phyloP scores from a whole-genome alignment of 2,329 filamentous ascomycete species.

The Teratosphaeriaceae sp. region DNA sequence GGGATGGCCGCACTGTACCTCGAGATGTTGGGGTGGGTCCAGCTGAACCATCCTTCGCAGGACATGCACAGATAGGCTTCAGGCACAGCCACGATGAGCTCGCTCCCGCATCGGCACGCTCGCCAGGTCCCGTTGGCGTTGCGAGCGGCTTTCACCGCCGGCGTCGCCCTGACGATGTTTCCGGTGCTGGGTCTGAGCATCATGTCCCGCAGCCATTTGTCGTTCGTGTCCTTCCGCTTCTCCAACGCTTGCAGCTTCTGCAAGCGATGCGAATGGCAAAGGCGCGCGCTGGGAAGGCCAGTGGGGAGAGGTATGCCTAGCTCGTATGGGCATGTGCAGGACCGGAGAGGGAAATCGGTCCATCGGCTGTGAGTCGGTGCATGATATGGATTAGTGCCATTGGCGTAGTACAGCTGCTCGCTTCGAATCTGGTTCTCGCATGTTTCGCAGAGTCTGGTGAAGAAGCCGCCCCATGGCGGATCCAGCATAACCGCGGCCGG shows the following conservation, averaged over 20 bases:
- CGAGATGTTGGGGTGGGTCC: not conserved
- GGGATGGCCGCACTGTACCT: not conserved
- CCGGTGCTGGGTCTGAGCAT: not conserved
- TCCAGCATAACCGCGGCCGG: no score
- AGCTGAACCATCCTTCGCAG: conserved; percentile 5
- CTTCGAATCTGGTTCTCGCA: conserved; percentile 1
- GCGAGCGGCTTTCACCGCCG: not conserved
- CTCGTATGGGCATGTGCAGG: not conserved
- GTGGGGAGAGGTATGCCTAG: not conserved
- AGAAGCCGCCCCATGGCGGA: conserved; percentile 1
- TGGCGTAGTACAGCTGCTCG: not conserved
- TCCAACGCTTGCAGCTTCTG: conserved; percentile 1
- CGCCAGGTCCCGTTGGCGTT: conserved; percentile 2
- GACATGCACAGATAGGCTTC: conserved; percentile 3
- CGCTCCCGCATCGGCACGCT: conserved; percentile 7
- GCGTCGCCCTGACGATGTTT: not conserved
- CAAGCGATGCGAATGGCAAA: conserved; percentile 4
- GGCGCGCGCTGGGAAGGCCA: not conserved
- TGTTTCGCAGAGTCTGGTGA: not conserved
- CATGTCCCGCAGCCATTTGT: conserved; percentile 7
- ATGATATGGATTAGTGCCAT: not conserved
- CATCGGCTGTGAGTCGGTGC: not conserved
- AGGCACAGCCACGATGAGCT: not conserved
- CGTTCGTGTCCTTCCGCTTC: conserved; percentile 1
- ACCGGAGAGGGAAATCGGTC: not conserved